Base-by-base conservation (phyloP, 2,329 filamentous ascomycete species). In the Trichophyton mentagrophytes region DNA sequence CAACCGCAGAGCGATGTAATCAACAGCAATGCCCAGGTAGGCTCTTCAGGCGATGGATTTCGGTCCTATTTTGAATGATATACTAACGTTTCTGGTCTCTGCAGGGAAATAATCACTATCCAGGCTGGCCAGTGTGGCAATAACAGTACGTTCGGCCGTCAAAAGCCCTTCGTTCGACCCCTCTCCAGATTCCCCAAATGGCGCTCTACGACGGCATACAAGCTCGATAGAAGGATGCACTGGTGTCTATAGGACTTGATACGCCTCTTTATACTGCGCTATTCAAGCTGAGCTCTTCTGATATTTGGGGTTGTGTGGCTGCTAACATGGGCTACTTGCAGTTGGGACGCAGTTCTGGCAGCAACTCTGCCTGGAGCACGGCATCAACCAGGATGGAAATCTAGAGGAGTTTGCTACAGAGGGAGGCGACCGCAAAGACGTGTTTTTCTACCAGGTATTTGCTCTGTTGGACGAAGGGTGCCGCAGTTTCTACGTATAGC, bases 81-180 rank as follows among this genome's bases (percentile, higher is more conserved):
- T 55, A 55, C 51, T 55, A 27, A 55, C 15, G 1, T 36, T 44
- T 44, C 11, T 3, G 72, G 27, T 30, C 51, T 76, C 5, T 68
- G 73, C 64, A 96, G 93, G 77, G 93, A 99, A 83, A 99, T 99
- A 70, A 99, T 99, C 76, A 99, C 95, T 64, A 88, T 99, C 69
- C 93, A 99, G 78, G 92, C 95, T 66, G 93, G 93, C 82, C 93
- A 97, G 78, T 97, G 93, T 82, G 93, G 92, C 83, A 97, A 97
- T 79, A 96, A 91, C 84, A 92, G 91, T 96, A 73, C 80, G 89
- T 88, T 64, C 65, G 64, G 62, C 33, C 36, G 3, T 44, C 30
- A 8, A n/a, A 44, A 7, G 6, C n/a, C 40, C n/a, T 6, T 7
- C n/a, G 36, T 11, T 38, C 27, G 6, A 2, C 22, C 22, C 36